Evolutionary conservation across 495 filamentous ascomycete species (phyloP), one percentile per base, ranked within the genome.

Genomic region (Aspergillus mulundensis): DNA sequence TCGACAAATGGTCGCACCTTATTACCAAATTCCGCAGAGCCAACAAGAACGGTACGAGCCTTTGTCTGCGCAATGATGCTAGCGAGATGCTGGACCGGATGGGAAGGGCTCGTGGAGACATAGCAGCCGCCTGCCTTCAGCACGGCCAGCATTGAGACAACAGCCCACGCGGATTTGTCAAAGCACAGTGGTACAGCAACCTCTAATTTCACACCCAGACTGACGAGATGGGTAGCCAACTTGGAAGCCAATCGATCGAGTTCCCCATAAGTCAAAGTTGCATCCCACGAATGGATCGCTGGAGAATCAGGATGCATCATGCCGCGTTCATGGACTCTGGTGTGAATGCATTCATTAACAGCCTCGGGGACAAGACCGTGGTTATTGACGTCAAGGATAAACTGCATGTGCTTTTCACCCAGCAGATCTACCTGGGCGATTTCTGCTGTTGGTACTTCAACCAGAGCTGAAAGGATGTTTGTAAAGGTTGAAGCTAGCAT

Each of bases 81-180:
- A 10, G 32, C 68, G 19, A 68, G 58, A 23, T 82, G 57, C 24
- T 80, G 68, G 4, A 71, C 70, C 43, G 72, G 80, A 10, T 75
- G 66, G 0, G 63, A 52, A 10, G 70, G 66, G 57, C 82, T 78
- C 11, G 84, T 58, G 1, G 65, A 63, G 8, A 78, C 65, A 61
- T 70, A 75, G 0, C 70, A 74, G 12, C 66, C 75, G 0, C 80
- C 80, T n/a, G 77, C 71, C 49, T 78, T 77, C 18, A 79, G 42
- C 7, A 81, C 67, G 0, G 66, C 75, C 6, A 78, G 58, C 34
- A 74, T 62, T 6, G 73, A 59, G n/a, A 81, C 60, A 0, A 70
- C 39, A 0, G 67, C 63, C 67, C 68, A 75, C 1, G 59, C 59
- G 0, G 73, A 73, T 54, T 74, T 76, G 16, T 78, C 70, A n/a